Conservation (phyloP, 176 grass and related monocot species). For the Saccharum spontaneum region DNA sequence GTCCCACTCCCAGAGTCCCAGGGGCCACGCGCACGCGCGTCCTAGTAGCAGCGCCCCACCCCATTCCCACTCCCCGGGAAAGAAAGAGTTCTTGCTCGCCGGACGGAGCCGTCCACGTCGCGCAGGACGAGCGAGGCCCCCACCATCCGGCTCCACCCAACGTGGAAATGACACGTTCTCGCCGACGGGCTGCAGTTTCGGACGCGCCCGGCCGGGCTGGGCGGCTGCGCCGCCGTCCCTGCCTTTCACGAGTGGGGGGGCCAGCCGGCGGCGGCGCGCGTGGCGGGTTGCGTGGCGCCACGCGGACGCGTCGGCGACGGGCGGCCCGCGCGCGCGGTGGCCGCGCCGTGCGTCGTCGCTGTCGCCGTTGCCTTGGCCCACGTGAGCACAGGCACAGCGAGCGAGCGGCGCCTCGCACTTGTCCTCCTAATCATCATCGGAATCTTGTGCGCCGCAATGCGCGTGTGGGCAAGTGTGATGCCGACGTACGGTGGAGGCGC, state of each 20-base stretch:
- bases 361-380: not conserved
- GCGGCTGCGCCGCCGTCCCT: not conserved
- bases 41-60: not conserved
- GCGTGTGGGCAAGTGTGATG: not conserved
- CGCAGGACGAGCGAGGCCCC: not conserved
- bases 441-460: constrained; percentile 6
- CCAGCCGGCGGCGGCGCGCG: not conserved
- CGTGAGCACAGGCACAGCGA: not conserved
- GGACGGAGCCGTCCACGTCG: constrained; percentile 8
- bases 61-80: not conserved
- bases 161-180: not conserved
- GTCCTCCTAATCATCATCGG: not conserved
- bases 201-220: not conserved
- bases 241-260: not conserved
- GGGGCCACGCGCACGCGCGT: not conserved
- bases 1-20: too few species aligned
- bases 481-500: not conserved
- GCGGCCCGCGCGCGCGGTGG: constrained; percentile 13
- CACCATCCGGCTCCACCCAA: not conserved
- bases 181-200: not conserved
- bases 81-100: not conserved
- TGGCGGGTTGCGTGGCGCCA: not conserved
- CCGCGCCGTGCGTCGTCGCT: not conserved
- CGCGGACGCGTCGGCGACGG: constrained; percentile 12
- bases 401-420: not conserved